Conservation (phyloP, 2,329 filamentous ascomycete species). For the Cercospora zeina region DNA sequence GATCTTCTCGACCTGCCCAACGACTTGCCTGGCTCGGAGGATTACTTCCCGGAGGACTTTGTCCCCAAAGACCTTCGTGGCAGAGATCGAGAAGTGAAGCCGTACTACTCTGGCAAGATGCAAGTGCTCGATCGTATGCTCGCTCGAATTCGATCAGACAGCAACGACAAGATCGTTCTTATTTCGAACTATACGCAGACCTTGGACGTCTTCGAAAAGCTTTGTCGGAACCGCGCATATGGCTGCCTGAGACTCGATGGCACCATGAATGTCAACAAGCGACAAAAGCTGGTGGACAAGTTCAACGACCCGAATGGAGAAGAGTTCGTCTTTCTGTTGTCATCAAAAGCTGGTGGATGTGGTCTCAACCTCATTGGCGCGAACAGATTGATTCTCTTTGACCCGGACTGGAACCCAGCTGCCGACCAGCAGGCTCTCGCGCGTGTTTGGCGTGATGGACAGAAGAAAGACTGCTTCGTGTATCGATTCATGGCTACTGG, state of each 20-base stretch:
- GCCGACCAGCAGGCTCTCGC: constrained; percentile 96
- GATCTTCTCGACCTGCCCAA: constrained; percentile 80
- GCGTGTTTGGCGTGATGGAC: constrained; percentile 96
- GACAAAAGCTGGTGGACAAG: constrained; percentile 93
- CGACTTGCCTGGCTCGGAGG: constrained; percentile 84
- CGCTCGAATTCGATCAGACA: constrained; percentile 89
- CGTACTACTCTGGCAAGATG: constrained; percentile 98
- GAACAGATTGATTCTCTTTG: constrained; percentile 92
- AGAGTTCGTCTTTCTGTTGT: constrained; percentile 94
- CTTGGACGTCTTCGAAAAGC: constrained; percentile 85
- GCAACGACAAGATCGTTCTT: constrained; percentile 97
- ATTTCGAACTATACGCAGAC: constrained; percentile 99
- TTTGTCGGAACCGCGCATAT: constrained; percentile 83
- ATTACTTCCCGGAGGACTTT: constrained; percentile 80
- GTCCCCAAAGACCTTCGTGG: constrained; percentile 84
- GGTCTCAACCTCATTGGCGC: constrained; percentile 94
- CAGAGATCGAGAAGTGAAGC: constrained; percentile 85
- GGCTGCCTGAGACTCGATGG: constrained; percentile 88
- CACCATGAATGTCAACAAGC: constrained; percentile 96
- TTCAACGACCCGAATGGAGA: constrained; percentile 91
- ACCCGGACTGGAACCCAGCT: constrained; percentile 93
- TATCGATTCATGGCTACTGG: constrained; percentile 99
- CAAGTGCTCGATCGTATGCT: constrained; percentile 93
- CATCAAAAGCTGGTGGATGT: constrained; percentile 93
- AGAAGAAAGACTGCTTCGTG: constrained; percentile 99